These are phyloP conservation scores for Thinopyrum elongatum DNA, from an alignment of 176 grass and related monocot genomes.

Conservation along the genomic window DNA sequence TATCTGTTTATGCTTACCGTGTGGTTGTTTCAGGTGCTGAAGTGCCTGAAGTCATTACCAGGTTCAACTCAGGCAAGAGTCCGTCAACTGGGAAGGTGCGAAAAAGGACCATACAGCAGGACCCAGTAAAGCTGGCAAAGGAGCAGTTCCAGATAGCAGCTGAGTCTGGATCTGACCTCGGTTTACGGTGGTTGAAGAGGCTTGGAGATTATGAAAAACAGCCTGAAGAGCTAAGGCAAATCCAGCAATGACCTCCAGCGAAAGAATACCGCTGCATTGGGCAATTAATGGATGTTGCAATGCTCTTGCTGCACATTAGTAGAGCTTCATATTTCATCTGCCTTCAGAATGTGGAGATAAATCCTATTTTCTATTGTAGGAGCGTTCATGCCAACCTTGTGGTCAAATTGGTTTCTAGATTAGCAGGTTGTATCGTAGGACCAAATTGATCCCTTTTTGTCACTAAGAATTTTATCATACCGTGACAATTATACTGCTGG, in stretches of 20 bases:
- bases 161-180: constrained; percentile 65
- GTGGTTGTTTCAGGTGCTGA: constrained; percentile 51
- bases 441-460: neutral
- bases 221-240: constrained; percentile 37
- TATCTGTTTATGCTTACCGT: neutral
- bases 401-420: constrained; percentile 4
- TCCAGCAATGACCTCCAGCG: constrained; percentile 24
- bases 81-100: constrained; percentile 52
- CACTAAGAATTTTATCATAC: neutral
- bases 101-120: constrained; percentile 39
- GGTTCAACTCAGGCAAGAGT: constrained; percentile 65
- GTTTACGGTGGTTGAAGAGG: constrained; percentile 81
- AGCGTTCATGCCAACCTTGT: neutral
- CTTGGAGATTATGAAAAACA: constrained; percentile 57
- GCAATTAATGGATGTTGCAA: neutral
- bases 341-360: neutral
- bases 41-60: constrained; percentile 82
- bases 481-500: neutral
- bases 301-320: neutral
- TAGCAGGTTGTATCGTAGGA: neutral
- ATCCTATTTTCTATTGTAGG: neutral
- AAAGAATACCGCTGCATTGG: neutral
- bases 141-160: constrained; percentile 82
- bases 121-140: constrained; percentile 66
- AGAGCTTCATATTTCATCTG: neutral